phyloP scores from a whole-genome alignment of 331 rosid species.

The Malus hybrid region DNA sequence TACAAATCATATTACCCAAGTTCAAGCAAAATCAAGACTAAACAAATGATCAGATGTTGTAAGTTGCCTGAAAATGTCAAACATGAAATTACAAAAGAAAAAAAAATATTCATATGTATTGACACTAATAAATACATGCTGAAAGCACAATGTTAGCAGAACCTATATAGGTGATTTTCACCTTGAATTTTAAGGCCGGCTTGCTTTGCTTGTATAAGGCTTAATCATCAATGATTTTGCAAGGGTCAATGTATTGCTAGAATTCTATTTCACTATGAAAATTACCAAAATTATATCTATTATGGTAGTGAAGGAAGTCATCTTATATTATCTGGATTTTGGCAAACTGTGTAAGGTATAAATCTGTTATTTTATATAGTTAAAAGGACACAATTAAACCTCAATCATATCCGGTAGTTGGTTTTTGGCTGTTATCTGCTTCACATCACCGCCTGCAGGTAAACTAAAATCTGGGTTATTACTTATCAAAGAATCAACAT shows the following conservation, averaged over 20 bases:
- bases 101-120: neutral
- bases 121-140: neutral
- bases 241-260: neutral
- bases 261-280: neutral
- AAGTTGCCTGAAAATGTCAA: neutral
- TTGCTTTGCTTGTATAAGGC: neutral
- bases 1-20: neutral
- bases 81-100: neutral
- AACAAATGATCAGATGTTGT: neutral
- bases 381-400: slow-evolving; percentile 62
- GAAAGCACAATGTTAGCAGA: neutral
- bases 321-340: slow-evolving; percentile 13
- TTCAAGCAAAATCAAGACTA: neutral
- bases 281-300: slow-evolving; percentile 1
- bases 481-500: slow-evolving; percentile 9
- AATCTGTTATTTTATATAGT: slow-evolving; percentile 18
- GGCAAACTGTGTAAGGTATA: slow-evolving; percentile 1
- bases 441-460: slow-evolving; percentile 98
- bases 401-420: slow-evolving; percentile 71
- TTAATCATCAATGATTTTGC: neutral
- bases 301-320: neutral
- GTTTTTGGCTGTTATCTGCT: slow-evolving; percentile 71
- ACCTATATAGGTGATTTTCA: neutral
- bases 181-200: neutral
- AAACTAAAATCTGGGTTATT: slow-evolving; percentile 54